Base-by-base conservation (phyloP, 768 basidiomycete genomes). In the Termitomyces titanicus region DNA sequence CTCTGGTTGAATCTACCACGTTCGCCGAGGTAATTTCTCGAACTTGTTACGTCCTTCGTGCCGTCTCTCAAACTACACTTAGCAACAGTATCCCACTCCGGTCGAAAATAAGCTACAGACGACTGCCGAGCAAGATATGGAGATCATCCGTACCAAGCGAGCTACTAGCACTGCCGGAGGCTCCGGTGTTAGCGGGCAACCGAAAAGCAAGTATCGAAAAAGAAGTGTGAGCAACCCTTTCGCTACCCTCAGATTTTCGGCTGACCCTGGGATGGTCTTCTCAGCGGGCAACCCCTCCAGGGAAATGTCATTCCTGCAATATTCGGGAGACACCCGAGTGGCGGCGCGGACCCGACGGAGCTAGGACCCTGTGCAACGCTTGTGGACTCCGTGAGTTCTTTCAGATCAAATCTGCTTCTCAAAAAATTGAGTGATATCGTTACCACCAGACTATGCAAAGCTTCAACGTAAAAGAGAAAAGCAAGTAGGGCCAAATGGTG, bases 241-340 rank as follows among this genome's bases (percentile, higher is more conserved):
- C 37, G 27, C 54, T 35, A 37, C 22, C 45, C 45, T 18, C 25
- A 27, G 31, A 18, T 49, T 45, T 50, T 22, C 58, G 51, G 54
- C 52, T 56, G 59, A 70, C 48, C 63, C 47, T 61, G 49, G 47
- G 58, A 68, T 71, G 59, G 66, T 74, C 65, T 65, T 65, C 62
- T 49, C 72, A 92, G 90, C 84, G 90, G 61, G 88, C 90, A 42
- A 89, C 86, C 35, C 90, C 90, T 17, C 90, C 90, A 5, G 89
- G 89, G 10, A 90, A 92, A 66, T 92, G 90, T 63, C 88, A 92
- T 70, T 91, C 90, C 31, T 92, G 90, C 67, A 89, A 90, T 71
- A 92, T 91, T 53, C 78, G 86, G 55, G 90, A 92, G 66, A 92
- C 90, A 4, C 90, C 90, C n/a, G 90, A 92, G 68, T 92, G 90